Evolutionary conservation across 2,329 filamentous ascomycete genomes (phyloP).

Genomic region (Pestalotiopsis sp.): DNA sequence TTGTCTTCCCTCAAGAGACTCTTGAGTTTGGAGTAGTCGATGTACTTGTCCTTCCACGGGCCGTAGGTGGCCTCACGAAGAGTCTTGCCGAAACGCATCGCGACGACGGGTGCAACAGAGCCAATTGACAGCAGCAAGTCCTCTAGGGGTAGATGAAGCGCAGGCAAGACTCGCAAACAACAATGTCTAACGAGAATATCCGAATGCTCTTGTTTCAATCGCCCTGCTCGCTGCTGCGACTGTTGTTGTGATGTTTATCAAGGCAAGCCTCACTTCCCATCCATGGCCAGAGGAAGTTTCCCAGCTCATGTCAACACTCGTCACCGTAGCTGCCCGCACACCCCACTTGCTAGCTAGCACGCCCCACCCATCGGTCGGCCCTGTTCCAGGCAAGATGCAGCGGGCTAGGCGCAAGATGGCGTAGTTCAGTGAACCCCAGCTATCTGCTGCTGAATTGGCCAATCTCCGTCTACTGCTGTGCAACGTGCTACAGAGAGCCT

Average conservation of each 20-base stretch:
- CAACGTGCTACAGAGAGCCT: background rate
- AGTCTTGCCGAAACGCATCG: slow-evolving; percentile 93
- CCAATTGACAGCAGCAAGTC: background rate
- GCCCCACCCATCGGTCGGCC: background rate
- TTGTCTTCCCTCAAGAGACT: slow-evolving; percentile 79
- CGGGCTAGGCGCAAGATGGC: background rate
- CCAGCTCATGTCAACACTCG: background rate
- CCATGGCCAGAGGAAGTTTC: background rate
- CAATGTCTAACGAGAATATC: background rate
- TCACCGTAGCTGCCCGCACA: background rate
- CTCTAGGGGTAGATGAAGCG: background rate
- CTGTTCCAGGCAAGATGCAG: background rate
- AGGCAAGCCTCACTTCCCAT: background rate
- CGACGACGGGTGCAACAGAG: background rate
- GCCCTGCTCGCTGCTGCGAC: background rate
- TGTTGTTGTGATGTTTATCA: background rate
- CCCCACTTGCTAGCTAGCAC: background rate
- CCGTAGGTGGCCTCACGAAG: slow-evolving; percentile 77
- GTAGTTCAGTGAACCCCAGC: background rate
- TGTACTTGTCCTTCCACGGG: slow-evolving; percentile 92
- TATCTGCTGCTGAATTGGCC: background rate
- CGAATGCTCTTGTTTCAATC: background rate
- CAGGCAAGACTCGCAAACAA: background rate
- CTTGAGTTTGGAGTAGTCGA: slow-evolving; percentile 95
- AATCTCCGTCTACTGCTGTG: background rate